Evolutionary conservation across 1,284 basidiomycete species (phyloP).

Genomic region (Ustilago trichophora): DNA sequence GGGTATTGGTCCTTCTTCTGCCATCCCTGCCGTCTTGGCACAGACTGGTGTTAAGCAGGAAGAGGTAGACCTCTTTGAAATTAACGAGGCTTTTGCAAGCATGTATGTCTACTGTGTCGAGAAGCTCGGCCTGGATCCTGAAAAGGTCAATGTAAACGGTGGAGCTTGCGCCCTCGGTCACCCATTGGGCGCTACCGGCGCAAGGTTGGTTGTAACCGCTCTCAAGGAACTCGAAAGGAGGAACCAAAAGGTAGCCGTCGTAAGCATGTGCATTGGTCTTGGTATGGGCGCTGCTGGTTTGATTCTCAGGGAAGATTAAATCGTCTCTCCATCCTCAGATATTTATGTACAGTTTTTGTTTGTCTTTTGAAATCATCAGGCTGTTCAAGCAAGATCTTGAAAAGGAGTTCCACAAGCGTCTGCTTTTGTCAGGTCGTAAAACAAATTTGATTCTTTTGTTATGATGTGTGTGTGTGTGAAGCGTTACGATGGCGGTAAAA

Average conservation of each 20-base stretch:
- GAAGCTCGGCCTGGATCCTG: constrained; percentile 76
- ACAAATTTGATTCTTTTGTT: too few relatives aligned
- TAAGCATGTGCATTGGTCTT: constrained; percentile 79
- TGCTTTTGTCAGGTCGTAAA: too few relatives aligned
- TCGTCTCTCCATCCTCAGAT: too few relatives aligned
- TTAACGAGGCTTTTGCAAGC: constrained; percentile 75
- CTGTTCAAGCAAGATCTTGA: too few relatives aligned
- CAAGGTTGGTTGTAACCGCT: constrained; percentile 85
- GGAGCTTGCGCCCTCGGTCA: constrained; percentile 89
- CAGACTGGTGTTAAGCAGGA: constrained; percentile 74
- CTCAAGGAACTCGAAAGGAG: constrained; percentile 81
- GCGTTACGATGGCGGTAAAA: too few relatives aligned
- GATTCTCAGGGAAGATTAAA: constrained; percentile 73
- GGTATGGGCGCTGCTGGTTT: constrained; percentile 87
- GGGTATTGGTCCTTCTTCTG: constrained; percentile 72
- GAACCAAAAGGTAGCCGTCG: constrained; percentile 81
- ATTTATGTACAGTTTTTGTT: too few relatives aligned
- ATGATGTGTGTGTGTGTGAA: too few relatives aligned
- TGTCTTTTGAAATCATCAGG: too few relatives aligned
- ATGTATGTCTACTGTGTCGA: constrained; percentile 75
- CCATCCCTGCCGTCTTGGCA: constrained; percentile 69
- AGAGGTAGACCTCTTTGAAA: constrained; percentile 84
- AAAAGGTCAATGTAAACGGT: constrained; percentile 77
- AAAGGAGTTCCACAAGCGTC: too few relatives aligned
- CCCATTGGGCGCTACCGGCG: constrained; percentile 87